Base-by-base conservation (phyloP, 2,329 filamentous ascomycete species). In the Talaromyces sp. region DNA sequence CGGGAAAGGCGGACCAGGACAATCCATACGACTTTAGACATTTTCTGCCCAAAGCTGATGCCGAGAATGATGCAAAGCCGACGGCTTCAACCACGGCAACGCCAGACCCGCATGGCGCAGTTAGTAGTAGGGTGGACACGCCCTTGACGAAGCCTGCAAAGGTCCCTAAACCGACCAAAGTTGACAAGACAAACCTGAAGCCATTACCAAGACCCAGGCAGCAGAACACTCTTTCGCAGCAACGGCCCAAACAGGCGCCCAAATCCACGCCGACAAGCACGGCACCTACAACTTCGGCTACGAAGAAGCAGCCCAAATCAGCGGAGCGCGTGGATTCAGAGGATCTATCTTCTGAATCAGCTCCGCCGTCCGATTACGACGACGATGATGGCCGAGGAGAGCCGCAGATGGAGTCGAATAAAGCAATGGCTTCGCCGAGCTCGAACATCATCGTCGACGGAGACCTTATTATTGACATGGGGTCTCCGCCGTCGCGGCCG, bases 21-120 rank as follows among this genome's bases (percentile, higher is more conserved):
- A 81, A 81, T 60, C 79, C 79, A 7, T 81, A 78, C 63, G 79
- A 81, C 65, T 81, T 73, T 64, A 75, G 79, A 17, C 78, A 81
- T 65, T 81, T 80, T 63, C 74, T 81, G 14, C 73, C 72, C 19
- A 78, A 79, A 66, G 68, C 70, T 11, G 70, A 73, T 54, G 67
- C 68, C 3, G 70, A 72, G 50, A 68, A 70, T 24, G 67, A 70
- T 24, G 67, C 70, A 24, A 77, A 75, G 51, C n/a, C 52, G 24
- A 26, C 21, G 58, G 46, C 63, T 62, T 74, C 75, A 5, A 62
- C 72, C 9, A 69, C 69, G 58, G 69, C 68, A 31, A 73, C 74
- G 3, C 72, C 77, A 26, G 76, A 77, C 56, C 69, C 72, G 11
- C 66, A 72, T 32, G 60, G 66, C 24, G 64, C 64, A 35, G 11